phyloP scores from a whole-genome alignment of 1,139 yeast species.

The Kodamaea alishanica region DNA sequence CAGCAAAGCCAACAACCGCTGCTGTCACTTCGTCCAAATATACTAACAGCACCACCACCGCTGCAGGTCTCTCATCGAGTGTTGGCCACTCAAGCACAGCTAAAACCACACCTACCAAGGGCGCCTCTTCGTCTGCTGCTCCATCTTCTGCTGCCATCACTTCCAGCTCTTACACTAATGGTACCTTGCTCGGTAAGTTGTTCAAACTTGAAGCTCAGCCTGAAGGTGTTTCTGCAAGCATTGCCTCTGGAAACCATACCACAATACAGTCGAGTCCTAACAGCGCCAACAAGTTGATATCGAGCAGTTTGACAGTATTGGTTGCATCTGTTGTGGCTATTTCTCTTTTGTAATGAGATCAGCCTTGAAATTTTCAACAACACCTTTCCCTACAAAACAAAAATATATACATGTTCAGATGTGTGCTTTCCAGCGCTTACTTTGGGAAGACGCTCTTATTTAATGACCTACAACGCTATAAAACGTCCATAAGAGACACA shows the following conservation, averaged over 20 bases:
- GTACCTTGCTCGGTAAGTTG: constrained; percentile 1
- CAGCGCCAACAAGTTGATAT: constrained; percentile 1
- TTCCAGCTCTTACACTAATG: constrained; percentile 1
- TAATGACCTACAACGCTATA: no score
- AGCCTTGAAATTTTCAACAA: neutral
- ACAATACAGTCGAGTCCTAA: constrained; percentile 2
- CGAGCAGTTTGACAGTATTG: constrained; percentile 4
- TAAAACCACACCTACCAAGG: constrained; percentile 1
- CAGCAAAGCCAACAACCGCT: neutral
- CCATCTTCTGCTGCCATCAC: constrained; percentile 5
- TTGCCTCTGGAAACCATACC: constrained; percentile 2
- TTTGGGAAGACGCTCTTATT: no score
- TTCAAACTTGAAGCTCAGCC: constrained; percentile 1
- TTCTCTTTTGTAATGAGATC: constrained; percentile 10
- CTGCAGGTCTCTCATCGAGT: neutral
- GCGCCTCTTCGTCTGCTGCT: constrained; percentile 3
- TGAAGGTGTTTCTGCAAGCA: neutral
- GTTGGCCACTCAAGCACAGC: neutral
- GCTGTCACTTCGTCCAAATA: neutral
- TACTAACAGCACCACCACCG: neutral
- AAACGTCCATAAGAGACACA: no score
- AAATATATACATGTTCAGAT: no score
- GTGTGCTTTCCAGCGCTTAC: no score
- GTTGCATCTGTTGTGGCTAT: constrained; percentile 12
- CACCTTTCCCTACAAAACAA: no score